These are phyloP conservation scores for Clausena lansium DNA, from an alignment of 345 rosid genomes.

Conservation along the genomic window DNA sequence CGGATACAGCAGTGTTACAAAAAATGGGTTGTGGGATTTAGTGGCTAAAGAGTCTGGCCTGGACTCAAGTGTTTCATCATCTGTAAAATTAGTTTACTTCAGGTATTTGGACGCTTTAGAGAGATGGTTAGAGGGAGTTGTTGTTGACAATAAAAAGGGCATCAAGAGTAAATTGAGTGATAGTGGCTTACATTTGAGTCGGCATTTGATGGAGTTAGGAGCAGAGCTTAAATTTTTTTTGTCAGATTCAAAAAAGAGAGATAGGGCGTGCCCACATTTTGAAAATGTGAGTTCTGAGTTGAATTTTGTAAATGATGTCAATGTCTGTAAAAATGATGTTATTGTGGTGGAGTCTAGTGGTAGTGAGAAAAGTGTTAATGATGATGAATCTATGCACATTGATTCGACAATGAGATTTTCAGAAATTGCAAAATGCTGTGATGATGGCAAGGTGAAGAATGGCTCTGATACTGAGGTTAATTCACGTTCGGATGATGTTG, in stretches of 20 bases:
- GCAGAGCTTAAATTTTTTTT: constrained; percentile 34
- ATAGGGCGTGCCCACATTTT: constrained; percentile 22
- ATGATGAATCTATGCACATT: constrained; percentile 25
- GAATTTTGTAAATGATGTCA: constrained; percentile 4
- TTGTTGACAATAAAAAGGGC: constrained; percentile 16
- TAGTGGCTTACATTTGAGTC: constrained; percentile 19
- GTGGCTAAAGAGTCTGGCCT: constrained; percentile 56
- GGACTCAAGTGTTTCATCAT: constrained; percentile 22
- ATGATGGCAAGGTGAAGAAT: constrained; percentile 26
- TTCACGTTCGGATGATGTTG: not conserved
- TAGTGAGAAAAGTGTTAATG: constrained; percentile 29
- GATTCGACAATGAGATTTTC: constrained; percentile 17
- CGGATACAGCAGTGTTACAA: constrained; percentile 41
- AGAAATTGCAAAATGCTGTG: constrained; percentile 22
- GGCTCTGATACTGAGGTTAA: constrained; percentile 10
- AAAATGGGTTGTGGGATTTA: constrained; percentile 42
- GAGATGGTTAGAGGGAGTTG: constrained; percentile 40
- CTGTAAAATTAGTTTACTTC: constrained; percentile 44
- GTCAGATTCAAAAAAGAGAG: constrained; percentile 31
- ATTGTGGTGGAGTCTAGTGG: constrained; percentile 21
- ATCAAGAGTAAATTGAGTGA: not conserved
- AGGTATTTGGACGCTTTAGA: constrained; percentile 50
- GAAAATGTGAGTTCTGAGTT: constrained; percentile 17
- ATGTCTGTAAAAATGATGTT: constrained; percentile 5
- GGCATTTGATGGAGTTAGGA: constrained; percentile 32